Percentiles rank a stretch among this genome's conserved stretches.
Conservation (phyloP, 1,139 yeast species). For the Arxiozyma slooffiae region DNA sequence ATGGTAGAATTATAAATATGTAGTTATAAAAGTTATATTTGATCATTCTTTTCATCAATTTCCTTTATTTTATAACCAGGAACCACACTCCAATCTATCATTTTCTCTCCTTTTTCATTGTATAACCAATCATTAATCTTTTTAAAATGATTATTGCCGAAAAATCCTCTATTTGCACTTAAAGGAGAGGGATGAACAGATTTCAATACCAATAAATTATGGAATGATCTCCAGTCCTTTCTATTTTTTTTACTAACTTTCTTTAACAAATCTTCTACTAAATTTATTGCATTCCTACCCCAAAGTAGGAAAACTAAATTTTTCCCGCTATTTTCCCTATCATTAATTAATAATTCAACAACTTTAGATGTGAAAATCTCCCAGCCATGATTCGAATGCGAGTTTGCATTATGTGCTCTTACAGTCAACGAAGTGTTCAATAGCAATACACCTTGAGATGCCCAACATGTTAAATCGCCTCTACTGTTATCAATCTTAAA, state of each 20-base stretch:
- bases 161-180: constrained; percentile 79
- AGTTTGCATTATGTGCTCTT: constrained; percentile 85
- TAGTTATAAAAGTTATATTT: background rate
- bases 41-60: constrained; percentile 10
- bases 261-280: constrained; percentile 42
- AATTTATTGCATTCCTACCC: constrained; percentile 87
- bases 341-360: constrained; percentile 41
- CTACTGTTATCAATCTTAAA: constrained; percentile 40
- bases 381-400: constrained; percentile 92
- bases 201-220: constrained; percentile 45
- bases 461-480: constrained; percentile 79
- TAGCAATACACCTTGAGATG: constrained; percentile 76
- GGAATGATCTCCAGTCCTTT: constrained; percentile 17
- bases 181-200: constrained; percentile 94
- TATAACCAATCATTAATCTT: constrained; percentile 67
- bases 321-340: constrained; percentile 28
- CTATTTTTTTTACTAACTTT: constrained; percentile 10
- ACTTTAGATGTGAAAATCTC: constrained; percentile 75
- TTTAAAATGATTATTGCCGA: constrained; percentile 59
- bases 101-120: constrained; percentile 28
- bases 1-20: background rate
- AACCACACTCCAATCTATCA: constrained; percentile 55
- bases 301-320: constrained; percentile 81
- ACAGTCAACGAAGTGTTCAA: constrained; percentile 87
- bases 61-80: constrained; percentile 21